Base-by-base conservation (phyloP, 495 filamentous ascomycete species). In the Filosporella fistucella region DNA sequence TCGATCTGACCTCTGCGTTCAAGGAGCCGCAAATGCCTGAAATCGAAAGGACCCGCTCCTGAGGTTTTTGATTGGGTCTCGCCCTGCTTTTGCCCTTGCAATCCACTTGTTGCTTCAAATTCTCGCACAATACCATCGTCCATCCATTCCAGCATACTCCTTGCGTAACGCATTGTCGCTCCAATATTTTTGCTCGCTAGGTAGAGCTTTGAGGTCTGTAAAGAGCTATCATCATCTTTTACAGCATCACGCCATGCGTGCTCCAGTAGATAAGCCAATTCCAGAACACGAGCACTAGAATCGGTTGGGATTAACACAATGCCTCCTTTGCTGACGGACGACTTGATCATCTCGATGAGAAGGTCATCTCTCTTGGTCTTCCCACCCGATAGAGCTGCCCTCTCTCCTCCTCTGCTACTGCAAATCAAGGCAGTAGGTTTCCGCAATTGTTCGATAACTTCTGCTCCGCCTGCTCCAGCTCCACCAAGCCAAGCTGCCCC, bases 141-240 rank as follows among this genome's bases (percentile, higher is more conserved):
- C 89, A 96, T 97, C 93, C 93, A 99, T 63, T 99, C 93, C 44
- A 97, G 68, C 89, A 97, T 95, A 62, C 91, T 96, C 51, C 89
- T 77, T 13, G 91, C 86, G 45, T 95, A 82, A 46, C 85, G 71
- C 82, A 95, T 88, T 1, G 88, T 91, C 20, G 86, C 86, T 42
- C 81, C 77, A 42, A 85, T 82, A 51, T 84, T 91, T 38, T 78
- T 83, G 16, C 88, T 88, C 0, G 88, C 91, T 28, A 99, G 66
- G 61, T 90, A 96, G 0, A 96, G 66, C 45, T 81, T 84, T 0
- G 87, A 75, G 2, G 72, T 70, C 56, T 79, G 81, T 23, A 95
- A 75, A 5, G 80, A 73, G 11, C 82, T 77, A 22, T 78, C 82
- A 48, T 81, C 78, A 7, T 71, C 68, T 6, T 66, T 57, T 2